Percentiles rank a stretch among this genome's conserved stretches.
These are phyloP conservation scores for Fusarium nisikadoi DNA, from an alignment of 2,329 filamentous ascomycete species.

Conservation along the genomic window DNA sequence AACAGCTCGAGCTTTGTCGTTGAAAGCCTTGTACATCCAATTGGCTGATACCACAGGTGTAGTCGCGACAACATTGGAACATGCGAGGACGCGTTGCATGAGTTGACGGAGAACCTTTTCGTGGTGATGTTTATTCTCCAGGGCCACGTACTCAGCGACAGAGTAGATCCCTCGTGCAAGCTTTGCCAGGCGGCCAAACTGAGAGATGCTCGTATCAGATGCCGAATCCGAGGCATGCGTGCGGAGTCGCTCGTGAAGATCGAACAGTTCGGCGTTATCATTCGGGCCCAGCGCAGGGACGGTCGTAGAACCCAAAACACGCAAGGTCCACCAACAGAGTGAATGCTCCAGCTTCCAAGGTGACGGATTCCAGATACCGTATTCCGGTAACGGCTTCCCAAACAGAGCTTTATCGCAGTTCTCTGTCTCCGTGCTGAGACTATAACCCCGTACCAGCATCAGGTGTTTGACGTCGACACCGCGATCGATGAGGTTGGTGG, in stretches of 20 bases:
- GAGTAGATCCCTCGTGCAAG: not conserved
- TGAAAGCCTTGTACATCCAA: not conserved
- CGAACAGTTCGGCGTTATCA: not conserved
- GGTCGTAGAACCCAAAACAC: not conserved
- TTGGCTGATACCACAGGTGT: not conserved
- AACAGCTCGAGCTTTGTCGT: not conserved
- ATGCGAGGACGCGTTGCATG: not conserved
- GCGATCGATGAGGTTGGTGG: rapidly evolving
- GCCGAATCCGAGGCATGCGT: rapidly evolving
- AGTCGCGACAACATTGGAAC: not conserved
- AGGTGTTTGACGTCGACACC: not conserved
- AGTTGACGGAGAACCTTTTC: not conserved
- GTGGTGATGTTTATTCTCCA: rapidly evolving
- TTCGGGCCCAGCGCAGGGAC: not conserved
- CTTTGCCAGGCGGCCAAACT: not conserved
- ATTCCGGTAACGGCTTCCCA: rapidly evolving
- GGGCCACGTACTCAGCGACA: not conserved
- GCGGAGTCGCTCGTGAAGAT: not conserved
- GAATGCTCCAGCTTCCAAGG: not conserved
- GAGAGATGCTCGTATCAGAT: rapidly evolving
- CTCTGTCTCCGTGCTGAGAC: rapidly evolving
- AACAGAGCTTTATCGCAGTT: not conserved
- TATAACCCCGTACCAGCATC: constrained; percentile 7
- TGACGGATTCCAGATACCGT: not conserved
- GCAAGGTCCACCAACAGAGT: constrained; percentile 16